Percentiles rank a stretch among this genome's conserved stretches.
These are phyloP conservation scores for Fallopia convolvulus DNA, from an alignment of 148 eudicot genomes.

Conservation along the genomic window DNA sequence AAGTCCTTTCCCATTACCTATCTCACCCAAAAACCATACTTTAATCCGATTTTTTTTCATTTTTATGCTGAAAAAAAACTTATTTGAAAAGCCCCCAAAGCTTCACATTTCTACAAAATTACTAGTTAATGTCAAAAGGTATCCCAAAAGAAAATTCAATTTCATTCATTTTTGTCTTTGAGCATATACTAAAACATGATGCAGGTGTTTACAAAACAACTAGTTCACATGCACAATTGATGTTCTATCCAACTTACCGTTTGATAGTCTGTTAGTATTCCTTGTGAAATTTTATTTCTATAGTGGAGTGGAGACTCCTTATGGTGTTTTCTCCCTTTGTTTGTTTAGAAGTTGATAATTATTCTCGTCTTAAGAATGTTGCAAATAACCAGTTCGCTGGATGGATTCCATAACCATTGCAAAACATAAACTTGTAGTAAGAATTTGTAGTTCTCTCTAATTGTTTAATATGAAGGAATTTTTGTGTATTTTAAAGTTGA, in stretches of 20 bases:
- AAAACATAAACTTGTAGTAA: constrained; percentile 41
- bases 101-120: no score
- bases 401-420: constrained; percentile 10
- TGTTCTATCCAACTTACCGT: constrained; percentile 77
- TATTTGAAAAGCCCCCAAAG: no score
- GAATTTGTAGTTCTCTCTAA: constrained; percentile 12
- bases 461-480: not conserved
- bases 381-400: constrained; percentile 6
- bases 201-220: constrained; percentile 90
- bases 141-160: no score
- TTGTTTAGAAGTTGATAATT: not conserved
- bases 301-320: no score
- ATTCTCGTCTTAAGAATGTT: not conserved
- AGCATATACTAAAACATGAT: not conserved
- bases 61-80: no score
- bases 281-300: not conserved
- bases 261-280: constrained; percentile 61
- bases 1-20: no score
- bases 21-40: no score
- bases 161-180: not conserved
- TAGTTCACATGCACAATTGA: constrained; percentile 89
- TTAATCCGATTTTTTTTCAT: no score
- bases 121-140: no score
- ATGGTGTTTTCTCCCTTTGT: not conserved
- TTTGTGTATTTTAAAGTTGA: constrained; percentile 13